These are phyloP conservation scores for Suhomyces pyralidae DNA, from an alignment of 805 yeast genomes.

Conservation along the genomic window DNA sequence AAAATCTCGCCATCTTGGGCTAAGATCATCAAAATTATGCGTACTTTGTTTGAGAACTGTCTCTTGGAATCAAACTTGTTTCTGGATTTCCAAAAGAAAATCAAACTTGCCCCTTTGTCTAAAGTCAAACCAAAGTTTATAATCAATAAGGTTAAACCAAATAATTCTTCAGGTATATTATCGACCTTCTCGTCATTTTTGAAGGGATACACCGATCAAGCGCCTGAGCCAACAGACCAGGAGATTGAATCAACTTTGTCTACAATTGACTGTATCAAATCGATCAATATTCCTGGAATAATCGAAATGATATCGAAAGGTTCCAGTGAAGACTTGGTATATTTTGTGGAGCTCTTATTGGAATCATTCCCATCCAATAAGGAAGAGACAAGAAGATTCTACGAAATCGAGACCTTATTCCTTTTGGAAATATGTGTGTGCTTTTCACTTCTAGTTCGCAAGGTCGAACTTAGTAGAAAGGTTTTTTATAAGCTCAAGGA, in stretches of 20 bases:
- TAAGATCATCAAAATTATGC: slow-evolving; percentile 53
- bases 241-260: slow-evolving; percentile 84
- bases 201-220: slow-evolving; percentile 81
- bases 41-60: slow-evolving; percentile 69
- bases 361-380: slow-evolving; percentile 24
- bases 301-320: slow-evolving; percentile 49
- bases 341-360: slow-evolving; percentile 26
- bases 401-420: slow-evolving; percentile 48
- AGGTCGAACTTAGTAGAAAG: slow-evolving; percentile 17
- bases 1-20: slow-evolving; percentile 59
- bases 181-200: slow-evolving; percentile 89
- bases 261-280: slow-evolving; percentile 76
- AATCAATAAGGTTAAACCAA: slow-evolving; percentile 59
- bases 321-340: slow-evolving; percentile 31
- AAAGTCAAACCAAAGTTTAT: slow-evolving; percentile 65
- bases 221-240: slow-evolving; percentile 89
- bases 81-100: slow-evolving; percentile 58
- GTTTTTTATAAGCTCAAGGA: slow-evolving; percentile 12
- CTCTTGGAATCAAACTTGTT: slow-evolving; percentile 62
- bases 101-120: slow-evolving; percentile 52
- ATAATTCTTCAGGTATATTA: slow-evolving; percentile 74
- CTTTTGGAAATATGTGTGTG: slow-evolving; percentile 44
- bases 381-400: slow-evolving; percentile 35
- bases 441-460: slow-evolving; percentile 29
- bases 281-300: slow-evolving; percentile 59